Conservation (phyloP, 768 basidiomycete species). For the Paxillus ammoniavirescens region DNA sequence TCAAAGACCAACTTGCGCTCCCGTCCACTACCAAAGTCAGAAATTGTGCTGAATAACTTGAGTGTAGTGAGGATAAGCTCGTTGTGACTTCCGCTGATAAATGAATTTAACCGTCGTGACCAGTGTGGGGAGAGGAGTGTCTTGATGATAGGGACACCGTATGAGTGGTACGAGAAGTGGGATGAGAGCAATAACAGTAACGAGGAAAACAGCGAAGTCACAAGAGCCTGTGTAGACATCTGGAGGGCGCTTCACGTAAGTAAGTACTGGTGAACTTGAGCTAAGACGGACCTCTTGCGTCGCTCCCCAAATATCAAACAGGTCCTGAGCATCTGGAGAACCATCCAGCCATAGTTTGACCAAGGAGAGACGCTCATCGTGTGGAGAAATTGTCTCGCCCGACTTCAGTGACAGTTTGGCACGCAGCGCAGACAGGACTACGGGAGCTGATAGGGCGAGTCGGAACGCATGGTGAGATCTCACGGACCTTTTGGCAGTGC, state of each 20-base stretch:
- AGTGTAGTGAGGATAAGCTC: constrained; percentile 67
- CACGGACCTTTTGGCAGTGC: constrained; percentile 23
- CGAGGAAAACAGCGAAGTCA: constrained; percentile 55
- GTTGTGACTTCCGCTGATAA: constrained; percentile 58
- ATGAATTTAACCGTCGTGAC: constrained; percentile 57
- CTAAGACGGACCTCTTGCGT: constrained; percentile 44
- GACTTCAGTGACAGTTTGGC: constrained; percentile 52
- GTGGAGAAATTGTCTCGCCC: constrained; percentile 48
- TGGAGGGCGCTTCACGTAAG: constrained; percentile 21
- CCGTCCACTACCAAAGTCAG: constrained; percentile 61
- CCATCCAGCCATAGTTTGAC: constrained; percentile 61
- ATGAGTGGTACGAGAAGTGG: constrained; percentile 65
- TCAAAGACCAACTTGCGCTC: constrained; percentile 65
- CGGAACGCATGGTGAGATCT: background rate
- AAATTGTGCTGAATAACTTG: constrained; percentile 61
- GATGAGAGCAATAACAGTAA: constrained; percentile 61
- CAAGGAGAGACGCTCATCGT: constrained; percentile 60
- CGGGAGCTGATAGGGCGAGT: background rate
- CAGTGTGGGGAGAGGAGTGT: constrained; percentile 54
- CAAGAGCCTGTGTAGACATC: constrained; percentile 40
- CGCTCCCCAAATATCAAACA: constrained; percentile 64
- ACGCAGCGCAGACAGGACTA: constrained; percentile 52
- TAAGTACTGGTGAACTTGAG: background rate
- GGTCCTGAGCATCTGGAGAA: constrained; percentile 53
- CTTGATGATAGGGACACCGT: constrained; percentile 64